Conservation (phyloP, 495 filamentous ascomycete species). For the Bacidia rubella region DNA sequence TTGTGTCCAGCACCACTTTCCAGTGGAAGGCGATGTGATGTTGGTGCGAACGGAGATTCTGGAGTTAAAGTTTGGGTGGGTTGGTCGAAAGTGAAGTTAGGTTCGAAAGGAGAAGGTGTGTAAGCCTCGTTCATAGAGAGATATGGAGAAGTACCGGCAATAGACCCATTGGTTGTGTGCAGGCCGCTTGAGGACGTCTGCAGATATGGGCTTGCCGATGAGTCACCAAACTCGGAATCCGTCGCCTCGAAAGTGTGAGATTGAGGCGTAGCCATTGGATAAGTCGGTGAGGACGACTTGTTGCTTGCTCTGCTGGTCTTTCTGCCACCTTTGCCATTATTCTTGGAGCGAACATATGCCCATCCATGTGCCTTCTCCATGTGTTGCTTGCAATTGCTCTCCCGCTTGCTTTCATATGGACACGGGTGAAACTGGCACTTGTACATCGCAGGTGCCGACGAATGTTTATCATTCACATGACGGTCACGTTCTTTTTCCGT, state of each 20-base stretch:
- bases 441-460: slow-evolving; percentile 57
- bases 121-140: slow-evolving; percentile 12
- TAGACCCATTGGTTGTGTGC: slow-evolving; percentile 28
- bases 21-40: slow-evolving; percentile 14
- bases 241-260: slow-evolving; percentile 30
- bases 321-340: slow-evolving; percentile 55
- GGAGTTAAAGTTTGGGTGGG: slow-evolving; percentile 13
- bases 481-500: slow-evolving; percentile 96
- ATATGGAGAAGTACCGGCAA: slow-evolving; percentile 20
- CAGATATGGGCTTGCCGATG: slow-evolving; percentile 13
- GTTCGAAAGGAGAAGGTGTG: slow-evolving; percentile 10
- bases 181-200: slow-evolving; percentile 17
- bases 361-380: slow-evolving; percentile 97
- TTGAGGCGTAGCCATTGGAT: slow-evolving; percentile 38
- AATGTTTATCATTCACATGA: slow-evolving; percentile 92
- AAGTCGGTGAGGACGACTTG: slow-evolving; percentile 38
- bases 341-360: slow-evolving; percentile 81
- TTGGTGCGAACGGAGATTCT: slow-evolving; percentile 11
- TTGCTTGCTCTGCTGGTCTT: slow-evolving; percentile 22
- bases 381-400: slow-evolving; percentile 98
- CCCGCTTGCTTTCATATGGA: slow-evolving; percentile 85
- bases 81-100: slow-evolving; percentile 13
- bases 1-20: slow-evolving; percentile 11
- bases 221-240: slow-evolving; percentile 19
- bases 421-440: slow-evolving; percentile 76